Percentiles rank a stretch among this genome's conserved stretches.
phyloP scores from a whole-genome alignment of 345 rosid genomes.

The Reutealis trisperma region DNA sequence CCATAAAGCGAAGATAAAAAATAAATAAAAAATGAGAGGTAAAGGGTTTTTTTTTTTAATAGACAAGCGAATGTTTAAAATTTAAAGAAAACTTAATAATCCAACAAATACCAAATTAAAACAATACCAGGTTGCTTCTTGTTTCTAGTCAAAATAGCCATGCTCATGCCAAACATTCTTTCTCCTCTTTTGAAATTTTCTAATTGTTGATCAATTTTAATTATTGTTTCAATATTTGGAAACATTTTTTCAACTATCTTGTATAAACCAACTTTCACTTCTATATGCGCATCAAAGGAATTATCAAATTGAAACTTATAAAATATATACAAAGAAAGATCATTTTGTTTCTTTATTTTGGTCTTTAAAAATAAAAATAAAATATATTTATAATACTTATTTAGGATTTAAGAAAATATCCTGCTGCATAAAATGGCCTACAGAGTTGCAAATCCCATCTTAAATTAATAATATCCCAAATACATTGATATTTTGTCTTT shows the following conservation, averaged over 20 bases:
- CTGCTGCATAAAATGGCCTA: background rate
- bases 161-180: background rate
- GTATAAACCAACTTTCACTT: background rate
- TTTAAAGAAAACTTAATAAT: no score
- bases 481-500: background rate
- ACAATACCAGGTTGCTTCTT: background rate
- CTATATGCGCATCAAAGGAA: background rate
- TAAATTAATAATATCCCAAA: conserved; percentile 1
- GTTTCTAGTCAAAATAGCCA: background rate
- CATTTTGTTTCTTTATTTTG: no score
- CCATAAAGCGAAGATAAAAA: background rate
- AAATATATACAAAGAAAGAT: no score
- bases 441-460: conserved; percentile 3
- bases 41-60: no score
- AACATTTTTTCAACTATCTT: background rate
- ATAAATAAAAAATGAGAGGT: no score
- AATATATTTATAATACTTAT: background rate
- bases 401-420: conserved; percentile 9
- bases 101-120: background rate
- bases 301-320: background rate
- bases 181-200: background rate
- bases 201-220: background rate
- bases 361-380: no score
- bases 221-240: background rate
- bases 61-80: no score